Evolutionary conservation across 2,329 filamentous ascomycete genomes (phyloP).

Genomic region (Chrysoporthe deuterocubensis): DNA sequence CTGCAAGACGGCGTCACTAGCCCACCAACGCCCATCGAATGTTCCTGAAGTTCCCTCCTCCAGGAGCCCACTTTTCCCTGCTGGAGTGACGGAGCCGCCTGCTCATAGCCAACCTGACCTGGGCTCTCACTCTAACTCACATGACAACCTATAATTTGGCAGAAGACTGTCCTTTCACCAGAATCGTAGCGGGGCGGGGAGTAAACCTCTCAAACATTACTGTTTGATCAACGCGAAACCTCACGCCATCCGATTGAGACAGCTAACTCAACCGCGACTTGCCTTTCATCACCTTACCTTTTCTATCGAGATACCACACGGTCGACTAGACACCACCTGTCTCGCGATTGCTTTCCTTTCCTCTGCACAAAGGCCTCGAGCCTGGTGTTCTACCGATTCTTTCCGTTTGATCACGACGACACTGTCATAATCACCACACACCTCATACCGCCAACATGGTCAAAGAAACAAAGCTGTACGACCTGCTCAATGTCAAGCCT

Average conservation of each 20-base stretch:
- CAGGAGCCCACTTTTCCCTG: conserved; percentile 21
- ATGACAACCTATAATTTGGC: conserved; percentile 19
- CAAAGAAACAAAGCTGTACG: conserved; percentile 94
- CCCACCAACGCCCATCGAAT: conserved; percentile 25
- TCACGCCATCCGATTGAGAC: conserved; percentile 1
- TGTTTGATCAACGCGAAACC: conserved; percentile 2
- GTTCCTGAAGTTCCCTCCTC: conserved; percentile 25
- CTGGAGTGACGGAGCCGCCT: conserved; percentile 13
- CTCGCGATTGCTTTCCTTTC: conserved; percentile 13
- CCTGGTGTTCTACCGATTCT: conserved; percentile 7
- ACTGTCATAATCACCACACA: not conserved
- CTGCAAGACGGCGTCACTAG: conserved; percentile 13
- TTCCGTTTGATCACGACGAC: not conserved
- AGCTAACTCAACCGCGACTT: conserved; percentile 3
- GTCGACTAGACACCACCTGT: not conserved
- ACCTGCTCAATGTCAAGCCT: conserved; percentile 78
- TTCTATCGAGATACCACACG: conserved; percentile 10
- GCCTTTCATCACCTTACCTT: not conserved
- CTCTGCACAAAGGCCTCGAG: conserved; percentile 16
- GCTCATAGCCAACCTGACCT: not conserved
- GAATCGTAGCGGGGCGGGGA: not conserved
- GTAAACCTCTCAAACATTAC: not conserved
- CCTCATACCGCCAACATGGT: conserved; percentile 67
- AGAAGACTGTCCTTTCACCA: conserved; percentile 7
- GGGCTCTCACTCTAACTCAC: conserved; percentile 11